Evolutionary conservation across 192 early-diverging fungal species (phyloP).

Genomic region (Rhizoclosmatium sp.): DNA sequence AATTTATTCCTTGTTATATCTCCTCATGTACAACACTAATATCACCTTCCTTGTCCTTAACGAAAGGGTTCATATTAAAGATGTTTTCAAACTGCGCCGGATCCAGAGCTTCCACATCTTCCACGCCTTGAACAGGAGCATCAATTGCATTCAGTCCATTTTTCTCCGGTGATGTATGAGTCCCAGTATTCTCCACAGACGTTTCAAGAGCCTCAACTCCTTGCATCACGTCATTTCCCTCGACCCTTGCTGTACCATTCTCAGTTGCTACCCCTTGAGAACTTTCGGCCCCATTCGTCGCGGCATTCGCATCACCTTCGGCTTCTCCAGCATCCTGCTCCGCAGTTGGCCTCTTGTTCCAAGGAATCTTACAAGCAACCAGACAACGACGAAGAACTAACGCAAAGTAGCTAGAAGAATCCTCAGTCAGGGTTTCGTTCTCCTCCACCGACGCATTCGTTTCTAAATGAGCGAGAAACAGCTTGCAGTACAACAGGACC

Average conservation of each 20-base stretch:
- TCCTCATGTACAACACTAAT: too few relatives aligned
- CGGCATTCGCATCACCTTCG: slow-evolving; percentile 2
- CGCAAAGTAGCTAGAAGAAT: slow-evolving; percentile 16
- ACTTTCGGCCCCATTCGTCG: not conserved
- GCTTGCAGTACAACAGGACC: slow-evolving; percentile 36
- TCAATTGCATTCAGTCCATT: too few relatives aligned
- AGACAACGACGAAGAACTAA: slow-evolving; percentile 28
- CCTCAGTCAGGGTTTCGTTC: slow-evolving; percentile 8
- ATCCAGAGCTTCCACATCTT: not conserved
- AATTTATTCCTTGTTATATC: too few relatives aligned
- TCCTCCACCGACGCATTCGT: slow-evolving; percentile 9
- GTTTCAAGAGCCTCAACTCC: not conserved
- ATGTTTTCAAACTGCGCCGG: not conserved
- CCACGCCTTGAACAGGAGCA: not conserved
- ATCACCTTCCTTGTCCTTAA: not conserved
- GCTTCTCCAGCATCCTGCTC: not conserved
- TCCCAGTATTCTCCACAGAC: slow-evolving; percentile 1
- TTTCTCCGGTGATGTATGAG: not conserved
- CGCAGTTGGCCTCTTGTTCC: slow-evolving; percentile 1
- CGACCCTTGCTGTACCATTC: not conserved
- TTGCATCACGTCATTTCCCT: not conserved
- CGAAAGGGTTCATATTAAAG: not conserved
- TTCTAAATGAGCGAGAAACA: slow-evolving; percentile 33
- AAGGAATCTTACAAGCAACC: slow-evolving; percentile 24
- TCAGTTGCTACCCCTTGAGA: not conserved